These are phyloP conservation scores for Lecanicillium sp. DNA, from an alignment of 2,329 filamentous ascomycete species.

Conservation along the genomic window DNA sequence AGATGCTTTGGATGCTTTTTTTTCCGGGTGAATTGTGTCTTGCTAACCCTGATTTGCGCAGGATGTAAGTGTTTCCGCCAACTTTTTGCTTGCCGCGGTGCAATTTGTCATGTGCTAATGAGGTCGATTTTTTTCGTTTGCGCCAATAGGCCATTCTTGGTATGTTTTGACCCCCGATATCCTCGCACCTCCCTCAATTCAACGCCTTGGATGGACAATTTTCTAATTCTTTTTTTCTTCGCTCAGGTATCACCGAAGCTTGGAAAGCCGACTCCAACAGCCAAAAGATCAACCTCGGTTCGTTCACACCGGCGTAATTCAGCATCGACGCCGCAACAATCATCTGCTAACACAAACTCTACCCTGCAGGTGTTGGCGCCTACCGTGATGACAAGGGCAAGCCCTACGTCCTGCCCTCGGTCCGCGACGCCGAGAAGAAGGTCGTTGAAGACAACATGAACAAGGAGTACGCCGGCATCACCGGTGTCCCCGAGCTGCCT, in stretches of 20 bases:
- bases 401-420: slow-evolving; percentile 93
- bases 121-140: neutral
- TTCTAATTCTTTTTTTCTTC: slow-evolving; percentile 14
- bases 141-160: slow-evolving; percentile 62
- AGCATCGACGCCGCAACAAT: slow-evolving; percentile 3
- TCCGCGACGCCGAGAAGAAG: slow-evolving; percentile 81
- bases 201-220: slow-evolving; percentile 5
- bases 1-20: slow-evolving; percentile 7
- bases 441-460: slow-evolving; percentile 70
- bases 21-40: slow-evolving; percentile 6
- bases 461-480: slow-evolving; percentile 98
- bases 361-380: slow-evolving; percentile 69
- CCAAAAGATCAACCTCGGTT: slow-evolving; percentile 97
- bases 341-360: slow-evolving; percentile 2
- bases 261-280: slow-evolving; percentile 94
- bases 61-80: slow-evolving; percentile 27
- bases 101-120: slow-evolving; percentile 8
- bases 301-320: slow-evolving; percentile 18
- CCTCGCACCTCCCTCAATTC: slow-evolving; percentile 2
- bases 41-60: slow-evolving; percentile 13
- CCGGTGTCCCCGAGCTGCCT: slow-evolving; percentile 89
- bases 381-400: slow-evolving; percentile 98
- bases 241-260: slow-evolving; percentile 91
- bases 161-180: slow-evolving; percentile 31
- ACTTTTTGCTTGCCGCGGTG: slow-evolving; percentile 12